phyloP scores from a whole-genome alignment of 2,329 filamentous ascomycete species.

The Cordyceps cateniannulata region DNA sequence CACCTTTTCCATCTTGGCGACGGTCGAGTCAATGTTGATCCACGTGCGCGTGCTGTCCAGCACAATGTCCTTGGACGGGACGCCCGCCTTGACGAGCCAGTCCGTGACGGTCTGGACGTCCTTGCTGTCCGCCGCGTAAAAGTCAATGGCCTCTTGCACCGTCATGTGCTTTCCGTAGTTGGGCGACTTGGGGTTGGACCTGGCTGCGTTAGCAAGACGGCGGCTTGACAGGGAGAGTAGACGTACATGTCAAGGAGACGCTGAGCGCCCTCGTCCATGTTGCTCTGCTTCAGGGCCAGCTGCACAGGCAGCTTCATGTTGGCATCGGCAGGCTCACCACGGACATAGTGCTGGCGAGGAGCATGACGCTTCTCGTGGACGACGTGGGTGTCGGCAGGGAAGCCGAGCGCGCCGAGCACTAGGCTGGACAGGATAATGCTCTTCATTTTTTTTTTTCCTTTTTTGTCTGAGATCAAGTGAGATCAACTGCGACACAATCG shows the following conservation, averaged over 20 bases:
- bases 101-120: conserved; percentile 41
- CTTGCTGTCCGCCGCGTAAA: conserved; percentile 34
- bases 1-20: conserved; percentile 35
- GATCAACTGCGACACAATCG: neutral
- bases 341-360: conserved; percentile 7
- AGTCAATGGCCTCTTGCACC: conserved; percentile 33
- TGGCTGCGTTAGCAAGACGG: neutral
- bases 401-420: conserved; percentile 2
- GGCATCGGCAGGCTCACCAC: conserved; percentile 12
- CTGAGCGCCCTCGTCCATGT: conserved; percentile 35
- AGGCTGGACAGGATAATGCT: conserved; percentile 3
- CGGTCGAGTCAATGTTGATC: conserved; percentile 13
- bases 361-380: conserved; percentile 15
- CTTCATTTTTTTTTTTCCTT: too few relatives aligned
- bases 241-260: conserved; percentile 31
- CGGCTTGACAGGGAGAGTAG: neutral
- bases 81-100: conserved; percentile 47
- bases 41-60: conserved; percentile 46
- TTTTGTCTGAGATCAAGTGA: neutral
- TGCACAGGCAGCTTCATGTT: conserved; percentile 25
- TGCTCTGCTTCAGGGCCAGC: conserved; percentile 38
- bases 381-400: conserved; percentile 10
- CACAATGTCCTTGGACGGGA: conserved; percentile 38
- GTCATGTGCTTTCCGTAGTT: conserved; percentile 42
- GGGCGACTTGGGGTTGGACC: conserved; percentile 33